Conservation (phyloP, 441 rosid genomes). For the Erysimum cheiri region DNA sequence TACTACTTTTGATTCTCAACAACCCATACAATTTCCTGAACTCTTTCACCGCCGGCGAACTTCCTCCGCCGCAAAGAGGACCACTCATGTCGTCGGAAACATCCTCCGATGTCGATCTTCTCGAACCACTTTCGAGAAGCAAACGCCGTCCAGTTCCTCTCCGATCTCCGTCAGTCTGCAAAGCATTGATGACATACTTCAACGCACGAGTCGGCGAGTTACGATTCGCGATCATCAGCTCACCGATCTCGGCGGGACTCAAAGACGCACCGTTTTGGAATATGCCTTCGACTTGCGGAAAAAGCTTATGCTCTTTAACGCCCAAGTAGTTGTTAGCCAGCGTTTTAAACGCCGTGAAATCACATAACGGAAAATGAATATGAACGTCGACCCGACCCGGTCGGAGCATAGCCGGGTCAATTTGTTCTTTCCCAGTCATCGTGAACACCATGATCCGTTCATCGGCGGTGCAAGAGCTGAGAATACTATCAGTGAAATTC, state of each 20-base stretch:
- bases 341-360: slow-evolving; percentile 57
- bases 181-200: slow-evolving; percentile 53
- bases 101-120: slow-evolving; percentile 46
- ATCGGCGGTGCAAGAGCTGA: slow-evolving; percentile 59
- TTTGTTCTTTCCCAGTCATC: slow-evolving; percentile 45
- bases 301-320: slow-evolving; percentile 58
- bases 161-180: slow-evolving; percentile 57
- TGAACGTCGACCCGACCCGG: slow-evolving; percentile 70
- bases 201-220: slow-evolving; percentile 62
- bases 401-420: slow-evolving; percentile 51
- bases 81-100: slow-evolving; percentile 49
- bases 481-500: slow-evolving; percentile 60
- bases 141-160: slow-evolving; percentile 54
- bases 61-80: slow-evolving; percentile 51
- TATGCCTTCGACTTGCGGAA: slow-evolving; percentile 60
- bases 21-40: slow-evolving; percentile 71
- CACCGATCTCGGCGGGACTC: slow-evolving; percentile 61
- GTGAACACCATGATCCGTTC: slow-evolving; percentile 64
- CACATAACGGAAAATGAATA: slow-evolving; percentile 58
- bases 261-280: slow-evolving; percentile 57
- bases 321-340: slow-evolving; percentile 58
- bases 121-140: slow-evolving; percentile 34
- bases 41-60: slow-evolving; percentile 62
- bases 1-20: slow-evolving; percentile 57
- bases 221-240: slow-evolving; percentile 61